These are phyloP conservation scores for Colletotrichum phormii DNA, from an alignment of 2,329 filamentous ascomycete species.

Conservation along the genomic window DNA sequence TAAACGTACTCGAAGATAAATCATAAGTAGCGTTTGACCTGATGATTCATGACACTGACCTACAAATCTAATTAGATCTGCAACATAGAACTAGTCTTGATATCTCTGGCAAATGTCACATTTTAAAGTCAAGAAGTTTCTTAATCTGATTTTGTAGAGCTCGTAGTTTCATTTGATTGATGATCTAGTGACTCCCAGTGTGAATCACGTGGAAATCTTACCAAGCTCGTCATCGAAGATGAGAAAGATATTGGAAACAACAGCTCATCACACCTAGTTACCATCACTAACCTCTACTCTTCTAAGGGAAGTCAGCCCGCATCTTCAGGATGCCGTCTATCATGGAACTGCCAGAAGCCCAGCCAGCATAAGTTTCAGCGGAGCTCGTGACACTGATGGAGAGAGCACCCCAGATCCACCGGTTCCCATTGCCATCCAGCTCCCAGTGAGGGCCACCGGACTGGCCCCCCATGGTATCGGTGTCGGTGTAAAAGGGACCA, in stretches of 20 bases:
- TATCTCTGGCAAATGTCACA: too few species aligned
- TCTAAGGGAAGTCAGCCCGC: neutral
- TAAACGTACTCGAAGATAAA: too few species aligned
- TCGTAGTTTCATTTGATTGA: neutral
- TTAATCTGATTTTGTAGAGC: too few species aligned
- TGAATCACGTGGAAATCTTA: neutral
- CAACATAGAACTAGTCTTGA: too few species aligned
- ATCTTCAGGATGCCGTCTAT: neutral
- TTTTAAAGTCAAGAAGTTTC: too few species aligned
- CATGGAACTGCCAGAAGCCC: neutral
- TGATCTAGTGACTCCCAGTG: neutral
- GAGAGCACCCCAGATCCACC: neutral
- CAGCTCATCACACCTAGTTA: neutral
- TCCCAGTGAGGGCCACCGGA: neutral
- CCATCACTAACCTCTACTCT: neutral
- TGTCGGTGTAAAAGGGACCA: neutral
- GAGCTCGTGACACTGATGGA: neutral
- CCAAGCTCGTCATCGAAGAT: neutral
- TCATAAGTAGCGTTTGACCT: too few species aligned
- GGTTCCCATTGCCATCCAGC: neutral
- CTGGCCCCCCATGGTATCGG: neutral
- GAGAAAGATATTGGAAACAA: neutral
- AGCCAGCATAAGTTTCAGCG: neutral
- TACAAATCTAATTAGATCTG: too few species aligned
- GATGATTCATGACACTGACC: too few species aligned